These are phyloP conservation scores for Sporothrix variecibatus DNA, from an alignment of 2,329 filamentous ascomycete species.

Conservation along the genomic window DNA sequence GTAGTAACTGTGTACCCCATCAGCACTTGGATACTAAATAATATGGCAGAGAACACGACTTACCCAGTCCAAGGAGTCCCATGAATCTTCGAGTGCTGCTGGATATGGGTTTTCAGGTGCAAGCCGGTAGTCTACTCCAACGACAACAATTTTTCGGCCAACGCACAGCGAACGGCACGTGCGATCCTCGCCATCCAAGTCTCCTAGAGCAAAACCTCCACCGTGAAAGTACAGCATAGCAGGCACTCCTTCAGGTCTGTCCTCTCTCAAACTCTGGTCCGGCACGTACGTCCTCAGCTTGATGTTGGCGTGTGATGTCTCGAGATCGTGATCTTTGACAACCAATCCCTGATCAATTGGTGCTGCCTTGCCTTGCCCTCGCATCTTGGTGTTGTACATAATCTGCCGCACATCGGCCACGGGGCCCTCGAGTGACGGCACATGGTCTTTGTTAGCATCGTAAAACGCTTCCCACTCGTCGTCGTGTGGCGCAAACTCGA, in stretches of 20 bases:
- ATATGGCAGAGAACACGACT: not conserved
- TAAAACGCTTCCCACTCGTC: slow-evolving; percentile 12
- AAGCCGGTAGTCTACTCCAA: slow-evolving; percentile 17
- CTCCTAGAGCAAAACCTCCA: slow-evolving; percentile 15
- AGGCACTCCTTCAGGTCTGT: not conserved
- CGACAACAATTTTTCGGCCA: not conserved
- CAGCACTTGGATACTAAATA: not conserved
- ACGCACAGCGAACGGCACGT: slow-evolving; percentile 4
- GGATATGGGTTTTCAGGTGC: slow-evolving; percentile 17
- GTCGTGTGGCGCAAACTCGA: not conserved
- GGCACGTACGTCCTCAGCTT: not conserved
- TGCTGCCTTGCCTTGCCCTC: not conserved
- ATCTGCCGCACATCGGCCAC: not conserved
- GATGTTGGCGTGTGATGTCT: not conserved
- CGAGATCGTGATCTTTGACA: not conserved
- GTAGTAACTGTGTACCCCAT: not conserved
- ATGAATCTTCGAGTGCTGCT: slow-evolving; percentile 1
- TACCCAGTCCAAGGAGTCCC: slow-evolving; percentile 12
- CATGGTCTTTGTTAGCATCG: not conserved
- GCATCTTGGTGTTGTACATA: slow-evolving; percentile 17
- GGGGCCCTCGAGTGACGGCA: not conserved
- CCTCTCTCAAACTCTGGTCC: not conserved
- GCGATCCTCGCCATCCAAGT: slow-evolving; percentile 10
- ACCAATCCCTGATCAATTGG: not conserved
- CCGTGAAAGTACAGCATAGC: slow-evolving; percentile 19